Evolutionary conservation across 192 early-diverging fungal genomes (phyloP).

Genomic region (Gaertneriomyces sp.): DNA sequence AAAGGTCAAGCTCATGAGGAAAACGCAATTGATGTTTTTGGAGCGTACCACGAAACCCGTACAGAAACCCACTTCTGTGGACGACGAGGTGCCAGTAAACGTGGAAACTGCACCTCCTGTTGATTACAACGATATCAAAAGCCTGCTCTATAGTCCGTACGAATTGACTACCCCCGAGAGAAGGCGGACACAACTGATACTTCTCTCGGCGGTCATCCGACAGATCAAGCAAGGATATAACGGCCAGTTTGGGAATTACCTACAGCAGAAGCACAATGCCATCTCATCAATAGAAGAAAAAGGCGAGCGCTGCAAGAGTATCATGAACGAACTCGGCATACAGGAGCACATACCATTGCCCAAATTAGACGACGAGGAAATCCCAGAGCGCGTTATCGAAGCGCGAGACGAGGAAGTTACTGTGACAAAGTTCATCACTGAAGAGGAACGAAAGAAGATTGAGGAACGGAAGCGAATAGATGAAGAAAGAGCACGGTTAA

Average conservation of each 20-base stretch:
- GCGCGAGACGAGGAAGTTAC: slow-evolving; percentile 53
- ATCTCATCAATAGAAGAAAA: slow-evolving; percentile 59
- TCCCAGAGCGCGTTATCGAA: slow-evolving; percentile 51
- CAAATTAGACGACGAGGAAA: slow-evolving; percentile 53
- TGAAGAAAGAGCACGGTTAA: slow-evolving; percentile 41
- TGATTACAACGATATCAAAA: neutral
- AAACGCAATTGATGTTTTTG: slow-evolving; percentile 24
- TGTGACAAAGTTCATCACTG: slow-evolving; percentile 43
- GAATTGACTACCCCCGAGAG: slow-evolving; percentile 56
- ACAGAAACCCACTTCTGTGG: neutral
- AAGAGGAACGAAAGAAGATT: slow-evolving; percentile 44
- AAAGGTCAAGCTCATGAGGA: slow-evolving; percentile 36
- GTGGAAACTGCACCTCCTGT: slow-evolving; percentile 7
- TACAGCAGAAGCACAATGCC: slow-evolving; percentile 48
- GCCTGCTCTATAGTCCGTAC: slow-evolving; percentile 42
- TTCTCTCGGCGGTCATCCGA: slow-evolving; percentile 33
- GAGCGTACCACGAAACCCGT: too few species aligned
- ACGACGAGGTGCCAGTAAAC: neutral
- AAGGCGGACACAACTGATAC: slow-evolving; percentile 42
- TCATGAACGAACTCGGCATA: slow-evolving; percentile 43
- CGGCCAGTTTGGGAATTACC: slow-evolving; percentile 43
- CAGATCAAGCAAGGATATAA: slow-evolving; percentile 42
- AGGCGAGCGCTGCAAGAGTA: slow-evolving; percentile 49
- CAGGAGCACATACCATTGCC: slow-evolving; percentile 43
- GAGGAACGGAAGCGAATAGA: slow-evolving; percentile 42